Evolutionary conservation across 2,329 filamentous ascomycete genomes (phyloP), one percentile per base, ranked within the genome.

Genomic region (Alternaria alternata): DNA sequence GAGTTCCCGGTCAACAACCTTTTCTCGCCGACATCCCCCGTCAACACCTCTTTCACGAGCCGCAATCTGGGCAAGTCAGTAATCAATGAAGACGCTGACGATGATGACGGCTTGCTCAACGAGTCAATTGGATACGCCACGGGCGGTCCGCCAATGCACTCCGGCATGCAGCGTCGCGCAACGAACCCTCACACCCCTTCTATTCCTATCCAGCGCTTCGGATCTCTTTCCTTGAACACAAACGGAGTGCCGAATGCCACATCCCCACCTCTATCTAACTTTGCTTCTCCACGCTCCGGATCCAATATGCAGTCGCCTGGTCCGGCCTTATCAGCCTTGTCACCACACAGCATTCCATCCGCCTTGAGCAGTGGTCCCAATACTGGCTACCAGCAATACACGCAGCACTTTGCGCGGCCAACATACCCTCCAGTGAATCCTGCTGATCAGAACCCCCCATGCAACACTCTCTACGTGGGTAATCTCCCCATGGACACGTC

Each of bases 391-490:
- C 85, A 86, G 65, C 82, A 87, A 65, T 82, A 83, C 38, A 84
- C 81, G 54, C 81, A 85, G 66, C 84, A 87, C 61, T 91, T 86
- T 67, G 84, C 81, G 64, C 85, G 83, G 71, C 87, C 88, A 64
- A 90, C 89, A 62, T 91, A 93, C 63, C 94, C 94, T 14, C 91
- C 94, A 0, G 91, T 92, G 62, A 98, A 98, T 68, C 94, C 94
- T 0, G 94, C 94, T 12, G 94, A 99, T 74, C 92, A 97, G 79
- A 97, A 98, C 70, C 94, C 94, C 1, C 95, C 95, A 0, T 98
- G 95, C 85, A 98, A 99, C 75, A 99, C 95, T 0, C 85, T 99
- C 7, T 98, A 99, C 73, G 94, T 99, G 20, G 94, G 95, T n/a
- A 98, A 99, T 72, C 83, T 99, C 43, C 95, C 94, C 0, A 88